phyloP scores from a whole-genome alignment of 2,329 filamentous ascomycete species.

The Colletotrichum godetiae region DNA sequence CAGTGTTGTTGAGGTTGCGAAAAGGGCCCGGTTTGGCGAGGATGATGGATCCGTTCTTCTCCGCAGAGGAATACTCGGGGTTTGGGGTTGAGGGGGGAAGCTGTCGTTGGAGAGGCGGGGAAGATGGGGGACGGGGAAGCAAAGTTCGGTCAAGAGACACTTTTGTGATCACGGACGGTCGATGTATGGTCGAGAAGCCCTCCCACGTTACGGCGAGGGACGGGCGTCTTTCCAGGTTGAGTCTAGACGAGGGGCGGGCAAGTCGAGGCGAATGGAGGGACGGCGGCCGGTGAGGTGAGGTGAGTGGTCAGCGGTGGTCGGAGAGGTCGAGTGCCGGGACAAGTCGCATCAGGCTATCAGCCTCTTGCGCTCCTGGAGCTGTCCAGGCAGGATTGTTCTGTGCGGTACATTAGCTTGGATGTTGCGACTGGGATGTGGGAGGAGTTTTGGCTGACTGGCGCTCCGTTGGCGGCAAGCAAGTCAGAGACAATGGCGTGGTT shows the following conservation, averaged over 20 bases:
- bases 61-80: constrained; percentile 30
- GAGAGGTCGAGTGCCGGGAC: constrained; percentile 16
- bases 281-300: background rate
- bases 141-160: background rate
- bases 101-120: constrained; percentile 18
- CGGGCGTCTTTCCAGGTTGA: background rate
- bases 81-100: constrained; percentile 24
- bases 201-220: background rate
- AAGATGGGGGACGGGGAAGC: background rate
- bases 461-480: background rate
- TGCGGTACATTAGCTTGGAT: constrained; percentile 2
- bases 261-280: constrained; percentile 8
- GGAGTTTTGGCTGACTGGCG: background rate
- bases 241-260: constrained; percentile 1
- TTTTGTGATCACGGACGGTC: background rate
- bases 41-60: constrained; percentile 20
- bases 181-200: background rate
- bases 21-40: constrained; percentile 25
- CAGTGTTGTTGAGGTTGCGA: constrained; percentile 20
- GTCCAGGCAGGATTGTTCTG: background rate
- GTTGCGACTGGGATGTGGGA: background rate
- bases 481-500: background rate
- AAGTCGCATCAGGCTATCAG: constrained; percentile 26
- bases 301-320: constrained; percentile 5
- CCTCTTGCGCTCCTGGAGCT: background rate